A percentile compares a stretch with the other conserved stretches of the same genome.
Conservation (phyloP, 164 flowering plant species). For the Malania oleifera region DNA sequence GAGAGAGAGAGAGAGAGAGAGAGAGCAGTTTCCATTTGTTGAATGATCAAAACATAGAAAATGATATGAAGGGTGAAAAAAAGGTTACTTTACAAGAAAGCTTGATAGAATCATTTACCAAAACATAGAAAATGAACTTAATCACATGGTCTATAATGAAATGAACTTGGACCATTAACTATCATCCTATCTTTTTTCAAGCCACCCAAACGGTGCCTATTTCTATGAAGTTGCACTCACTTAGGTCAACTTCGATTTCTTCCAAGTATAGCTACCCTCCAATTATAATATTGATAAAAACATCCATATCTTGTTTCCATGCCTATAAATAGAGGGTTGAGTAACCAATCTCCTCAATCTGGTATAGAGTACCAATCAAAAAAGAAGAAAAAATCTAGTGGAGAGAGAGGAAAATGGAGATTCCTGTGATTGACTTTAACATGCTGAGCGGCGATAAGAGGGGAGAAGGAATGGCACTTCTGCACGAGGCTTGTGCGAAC, state of each 20-base stretch:
- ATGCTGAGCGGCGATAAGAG: conserved; percentile 46
- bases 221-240: too few relatives aligned
- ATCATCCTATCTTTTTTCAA: conserved; percentile 14
- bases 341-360: conserved; percentile 3
- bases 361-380: too few relatives aligned
- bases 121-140: too few relatives aligned
- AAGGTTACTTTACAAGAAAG: too few relatives aligned
- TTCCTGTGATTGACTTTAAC: conserved; percentile 54
- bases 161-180: conserved; percentile 20
- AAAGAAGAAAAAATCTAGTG: too few relatives aligned
- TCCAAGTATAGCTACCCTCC: conserved; percentile 9
- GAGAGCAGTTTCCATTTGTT: too few relatives aligned
- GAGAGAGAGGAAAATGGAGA: conserved; percentile 37
- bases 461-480: conserved; percentile 45
- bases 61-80: too few relatives aligned
- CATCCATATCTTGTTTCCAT: neutral
- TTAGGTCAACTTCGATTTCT: conserved; percentile 10
- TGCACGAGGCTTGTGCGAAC: conserved; percentile 68
- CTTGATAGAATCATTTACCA: too few relatives aligned
- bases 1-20: too few relatives aligned
- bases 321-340: conserved; percentile 21
- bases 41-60: too few relatives aligned
- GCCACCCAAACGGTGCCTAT: conserved; percentile 10
- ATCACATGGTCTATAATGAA: conserved; percentile 17
- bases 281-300: neutral